Evolutionary conservation across 164 flowering plant species (phyloP), one percentile per base, ranked within the genome.

Genomic region (Protea cynaroides): DNA sequence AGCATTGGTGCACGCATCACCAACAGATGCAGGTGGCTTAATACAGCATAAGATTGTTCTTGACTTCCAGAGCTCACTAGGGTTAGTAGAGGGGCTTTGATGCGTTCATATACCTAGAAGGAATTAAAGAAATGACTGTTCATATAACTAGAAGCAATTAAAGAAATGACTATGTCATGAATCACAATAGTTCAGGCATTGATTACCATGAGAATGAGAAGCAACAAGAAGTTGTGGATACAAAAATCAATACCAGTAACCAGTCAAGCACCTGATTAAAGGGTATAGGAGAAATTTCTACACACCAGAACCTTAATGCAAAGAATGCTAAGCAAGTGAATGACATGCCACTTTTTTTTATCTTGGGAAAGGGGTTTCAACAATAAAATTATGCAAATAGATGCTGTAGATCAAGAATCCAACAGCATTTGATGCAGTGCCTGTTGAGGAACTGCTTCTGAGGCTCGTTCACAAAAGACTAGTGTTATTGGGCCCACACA

Each of bases 1-100:
- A 95, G 75, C 54, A 75, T 83, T 43, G 99, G 99, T 49, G 99
- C 99, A 66, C 99, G 97, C 89, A 87, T 84, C 80, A 95, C 99
- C 77, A 95, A 77, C 34, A 95, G 83, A 84, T 95, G 99, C 65
- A 95, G 84, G 82, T 95, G 99, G 76, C 94, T 84, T 70, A 95
- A 71, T 64, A 95, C 88, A 58, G 97, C 97, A 76, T 84, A 95
- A 53, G 99, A 92, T 71, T 84, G 97, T 76, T 95, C 99, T 53
- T 90, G 85, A 76, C 97, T 87, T 66, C 99, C 99, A 23, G 97
- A 87, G 81, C 97, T 90, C 68, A 87, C 96, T 67, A 83, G 77
- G 55, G 99, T 95, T 60, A 92, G 85, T 58, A 95, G 83, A 66
- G 99, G 99, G 22, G 98, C 94, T 83, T 95, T 95, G 62, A 90